Evolutionary conservation across 139 green algal genomes (phyloP).

Genomic region (Ettlia oleoabundans): DNA sequence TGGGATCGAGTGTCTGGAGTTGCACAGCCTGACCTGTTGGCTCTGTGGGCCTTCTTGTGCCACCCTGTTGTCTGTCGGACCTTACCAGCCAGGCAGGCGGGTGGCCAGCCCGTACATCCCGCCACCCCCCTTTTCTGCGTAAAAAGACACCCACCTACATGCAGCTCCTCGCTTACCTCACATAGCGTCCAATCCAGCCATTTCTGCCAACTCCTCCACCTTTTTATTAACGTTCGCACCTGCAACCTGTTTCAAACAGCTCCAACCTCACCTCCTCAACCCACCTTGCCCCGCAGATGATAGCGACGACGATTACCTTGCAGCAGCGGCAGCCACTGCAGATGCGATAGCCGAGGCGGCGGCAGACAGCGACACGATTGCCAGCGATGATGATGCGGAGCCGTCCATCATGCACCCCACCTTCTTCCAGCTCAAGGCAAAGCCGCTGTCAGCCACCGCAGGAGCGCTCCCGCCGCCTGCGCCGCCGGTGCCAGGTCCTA

Average conservation of each 20-base stretch:
- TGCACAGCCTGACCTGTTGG: no score
- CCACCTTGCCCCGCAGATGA: neutral
- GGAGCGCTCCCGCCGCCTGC: neutral
- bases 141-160: no score
- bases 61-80: no score
- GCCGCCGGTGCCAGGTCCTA: neutral
- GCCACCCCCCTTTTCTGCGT: no score
- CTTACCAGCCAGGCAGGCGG: no score
- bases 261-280: neutral
- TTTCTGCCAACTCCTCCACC: no score
- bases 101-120: no score
- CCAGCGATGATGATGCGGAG: neutral
- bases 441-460: neutral
- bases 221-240: no score
- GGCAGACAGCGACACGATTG: neutral
- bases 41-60: no score
- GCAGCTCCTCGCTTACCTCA: no score
- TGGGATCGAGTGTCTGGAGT: no score
- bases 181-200: no score
- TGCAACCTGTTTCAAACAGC: neutral
- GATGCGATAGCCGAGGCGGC: conserved; percentile 14
- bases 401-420: conserved; percentile 4
- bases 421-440: conserved; percentile 11
- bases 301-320: conserved; percentile 28
- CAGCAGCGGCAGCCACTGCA: neutral